Percentiles rank a stretch among this genome's conserved stretches.
Evolutionary conservation across 257 asterid genomes (phyloP).

Genomic region (Coffea canephora): DNA sequence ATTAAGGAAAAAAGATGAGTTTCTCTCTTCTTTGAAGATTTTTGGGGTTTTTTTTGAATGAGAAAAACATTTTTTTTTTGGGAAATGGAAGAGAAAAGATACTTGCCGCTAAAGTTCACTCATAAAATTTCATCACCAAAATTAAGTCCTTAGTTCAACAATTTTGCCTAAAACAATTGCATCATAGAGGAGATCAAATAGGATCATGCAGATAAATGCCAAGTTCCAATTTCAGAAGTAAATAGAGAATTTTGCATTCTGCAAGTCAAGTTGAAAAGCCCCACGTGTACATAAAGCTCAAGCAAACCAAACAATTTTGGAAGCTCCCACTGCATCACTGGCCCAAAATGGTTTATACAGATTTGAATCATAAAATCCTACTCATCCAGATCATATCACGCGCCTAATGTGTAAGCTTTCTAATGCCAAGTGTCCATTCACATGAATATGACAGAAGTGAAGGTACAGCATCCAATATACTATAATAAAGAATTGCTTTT

Average conservation of each 20-base stretch:
- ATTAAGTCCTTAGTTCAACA: too few relatives aligned
- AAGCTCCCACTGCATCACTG: neutral
- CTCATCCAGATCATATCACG: neutral
- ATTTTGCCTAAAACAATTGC: neutral
- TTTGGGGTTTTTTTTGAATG: too few relatives aligned
- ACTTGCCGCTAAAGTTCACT: neutral
- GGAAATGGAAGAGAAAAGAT: neutral
- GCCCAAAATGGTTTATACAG: neutral
- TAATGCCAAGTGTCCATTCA: neutral
- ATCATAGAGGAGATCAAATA: neutral
- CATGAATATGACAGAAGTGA: neutral
- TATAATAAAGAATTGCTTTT: neutral
- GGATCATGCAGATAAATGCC: too few relatives aligned
- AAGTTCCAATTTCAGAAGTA: too few relatives aligned
- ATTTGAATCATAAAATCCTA: neutral
- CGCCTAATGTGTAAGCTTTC: neutral
- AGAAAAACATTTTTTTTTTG: too few relatives aligned
- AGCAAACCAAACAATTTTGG: neutral
- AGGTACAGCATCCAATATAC: too few relatives aligned
- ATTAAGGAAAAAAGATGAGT: too few relatives aligned
- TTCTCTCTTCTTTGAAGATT: too few relatives aligned
- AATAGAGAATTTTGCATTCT: too few relatives aligned
- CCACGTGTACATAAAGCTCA: neutral
- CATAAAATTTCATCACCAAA: neutral
- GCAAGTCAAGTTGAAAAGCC: neutral